A percentile compares a stretch with the other conserved stretches of the same genome.
Conservation (phyloP, 2,329 filamentous ascomycete genomes). For the Fusarium setosum region DNA sequence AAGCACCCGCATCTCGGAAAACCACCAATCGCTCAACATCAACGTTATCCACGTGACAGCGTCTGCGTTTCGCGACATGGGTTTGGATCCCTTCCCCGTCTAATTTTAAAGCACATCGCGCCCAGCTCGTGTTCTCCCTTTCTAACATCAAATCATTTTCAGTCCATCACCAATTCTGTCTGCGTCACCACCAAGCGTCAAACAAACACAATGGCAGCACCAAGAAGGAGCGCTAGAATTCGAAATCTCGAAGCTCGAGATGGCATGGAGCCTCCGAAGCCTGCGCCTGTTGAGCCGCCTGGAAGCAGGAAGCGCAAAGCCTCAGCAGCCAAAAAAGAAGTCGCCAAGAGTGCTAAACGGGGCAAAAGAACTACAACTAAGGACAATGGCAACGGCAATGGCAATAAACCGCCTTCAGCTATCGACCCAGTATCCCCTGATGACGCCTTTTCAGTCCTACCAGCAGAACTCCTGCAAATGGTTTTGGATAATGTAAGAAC, state of each 20-base stretch:
- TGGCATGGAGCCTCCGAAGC: background rate
- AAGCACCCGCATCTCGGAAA: too few relatives aligned
- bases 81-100: too few relatives aligned
- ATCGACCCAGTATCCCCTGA: background rate
- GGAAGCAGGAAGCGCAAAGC: background rate
- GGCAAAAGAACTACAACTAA: accelerated
- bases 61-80: too few relatives aligned
- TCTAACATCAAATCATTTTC: too few relatives aligned
- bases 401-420: background rate
- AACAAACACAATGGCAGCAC: background rate
- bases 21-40: too few relatives aligned
- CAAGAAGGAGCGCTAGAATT: conserved; percentile 6
- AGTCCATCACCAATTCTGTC: too few relatives aligned
- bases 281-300: background rate
- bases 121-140: too few relatives aligned
- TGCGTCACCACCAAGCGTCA: too few relatives aligned
- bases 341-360: background rate
- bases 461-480: background rate
- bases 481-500: conserved; percentile 1
- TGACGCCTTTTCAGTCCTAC: conserved; percentile 3
- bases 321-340: background rate
- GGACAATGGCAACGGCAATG: accelerated
- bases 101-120: too few relatives aligned
- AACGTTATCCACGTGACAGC: too few relatives aligned
- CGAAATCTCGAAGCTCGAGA: background rate